Evolutionary conservation across 139 green algal species (phyloP), one percentile per base, ranked within the genome.

Genomic region (Trebouxia sp.): DNA sequence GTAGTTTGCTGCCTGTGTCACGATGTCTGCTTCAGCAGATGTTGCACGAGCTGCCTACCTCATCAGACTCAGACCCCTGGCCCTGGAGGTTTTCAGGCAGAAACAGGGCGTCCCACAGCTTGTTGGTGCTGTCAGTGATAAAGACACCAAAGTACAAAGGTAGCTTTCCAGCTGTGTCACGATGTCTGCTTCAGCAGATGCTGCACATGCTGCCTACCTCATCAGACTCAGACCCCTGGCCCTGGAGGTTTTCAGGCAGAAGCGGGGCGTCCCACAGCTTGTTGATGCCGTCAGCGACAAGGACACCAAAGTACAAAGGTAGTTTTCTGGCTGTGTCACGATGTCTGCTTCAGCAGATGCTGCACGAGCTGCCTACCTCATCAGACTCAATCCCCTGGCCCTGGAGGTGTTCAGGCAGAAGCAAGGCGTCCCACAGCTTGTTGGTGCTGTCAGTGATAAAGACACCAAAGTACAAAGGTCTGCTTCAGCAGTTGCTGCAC

Each of bases 81-180:
- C 78, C 24, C 65, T 92, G 70, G 84, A 88, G 48, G 81, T 84
- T 2, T 87, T 91, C 75, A 47, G 83, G 50, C 30, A 83, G 75
- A 70, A 56, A 28, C 76, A 76, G 14, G 65, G 62, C n/a, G 12
- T 82, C 9, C 17, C n/a, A 10, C 65, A 47, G 37, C 69, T 80
- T 35, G 35, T 43, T 43, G 45, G 56, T 53, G 78, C 67, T 80
- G 75, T 66, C 32, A 81, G 47, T 56, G 88, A 39, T 39, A 78
- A 6, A 62, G 81, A 69, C 65, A 75, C 77, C 45, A 48, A 24
- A 56, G 76, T 15, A 22, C 70, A 22, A 75, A 83, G 48, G 26
- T 75, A 17, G 26, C 8, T 38, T 80, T 53, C 14, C 1, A 53
- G 20, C 1, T 53, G 47, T 53, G 14, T 53, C 47, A 53, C 14